Evolutionary conservation across 2,329 filamentous ascomycete species (phyloP), one percentile per base, ranked within the genome.

Genomic region (Macrophomina phaseolina): DNA sequence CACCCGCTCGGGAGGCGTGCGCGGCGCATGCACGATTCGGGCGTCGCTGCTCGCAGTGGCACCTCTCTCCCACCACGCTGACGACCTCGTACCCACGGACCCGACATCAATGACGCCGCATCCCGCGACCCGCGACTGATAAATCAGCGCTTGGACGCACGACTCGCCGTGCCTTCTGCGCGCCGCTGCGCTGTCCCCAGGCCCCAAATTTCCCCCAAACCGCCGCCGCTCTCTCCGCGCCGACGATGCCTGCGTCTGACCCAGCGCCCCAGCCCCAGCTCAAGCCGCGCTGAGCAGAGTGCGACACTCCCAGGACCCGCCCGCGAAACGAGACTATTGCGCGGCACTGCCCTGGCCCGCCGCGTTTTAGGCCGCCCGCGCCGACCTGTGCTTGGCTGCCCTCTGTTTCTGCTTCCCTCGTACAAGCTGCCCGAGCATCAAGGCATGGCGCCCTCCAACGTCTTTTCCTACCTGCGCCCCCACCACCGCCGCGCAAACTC

Each of bases 401-500:
- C 11, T 61, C 56, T 34, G 56, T 61, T 61, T 61, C 56, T 61
- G 40, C 40, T n/a, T 23, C 28, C 16, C 56, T n/a, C 14, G 55
- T 46, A 30, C 55, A 46, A 2, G 40, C 56, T 56, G 62, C 62
- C 32, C 49, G 42, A 36, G 34, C 45, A 14, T 30, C 34, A 40
- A 65, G 38, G 38, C 52, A 79, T 79, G 77, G 76, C 77, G 69
- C 77, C 77, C 70, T 78, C 76, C 60, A 77, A 73, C 69, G 76
- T 80, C 73, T 79, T 80, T 67, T 67, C 77, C 65, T 78, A 79
- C 69, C 74, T 79, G 23, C 71, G 78, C 61, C 75, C 76, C 14
- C 76, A 79, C 67, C 75, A 75, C 68, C 78, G 75, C 72, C 77
- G 78, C 70, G 75, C 75, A 73, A 73, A 72, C 69, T 76, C 78